phyloP scores from a whole-genome alignment of 495 filamentous ascomycete genomes.

The Parachaetomium inaequale region DNA sequence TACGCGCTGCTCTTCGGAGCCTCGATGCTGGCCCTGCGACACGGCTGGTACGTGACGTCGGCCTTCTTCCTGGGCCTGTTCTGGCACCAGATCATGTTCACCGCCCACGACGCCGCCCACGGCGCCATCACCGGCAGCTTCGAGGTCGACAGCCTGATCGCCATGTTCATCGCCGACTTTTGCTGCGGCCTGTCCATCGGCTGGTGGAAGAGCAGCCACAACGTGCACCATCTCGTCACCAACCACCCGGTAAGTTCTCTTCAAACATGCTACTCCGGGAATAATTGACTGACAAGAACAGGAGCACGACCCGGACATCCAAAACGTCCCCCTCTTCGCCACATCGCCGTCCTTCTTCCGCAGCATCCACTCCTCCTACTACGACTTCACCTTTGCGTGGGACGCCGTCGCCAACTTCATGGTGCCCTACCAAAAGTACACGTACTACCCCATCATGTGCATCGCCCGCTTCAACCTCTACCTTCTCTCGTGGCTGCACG shows the following conservation, averaged over 20 bases:
- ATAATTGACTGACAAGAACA: neutral
- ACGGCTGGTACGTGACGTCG: slow-evolving; percentile 70
- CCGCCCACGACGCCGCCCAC: slow-evolving; percentile 93
- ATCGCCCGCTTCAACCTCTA: slow-evolving; percentile 95
- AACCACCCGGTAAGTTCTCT: slow-evolving; percentile 64
- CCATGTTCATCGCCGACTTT: slow-evolving; percentile 86
- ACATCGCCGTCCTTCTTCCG: slow-evolving; percentile 80
- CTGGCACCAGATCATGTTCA: slow-evolving; percentile 96
- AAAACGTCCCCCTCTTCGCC: slow-evolving; percentile 94
- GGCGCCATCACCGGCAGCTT: slow-evolving; percentile 95
- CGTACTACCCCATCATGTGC: slow-evolving; percentile 78
- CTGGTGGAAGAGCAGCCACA: slow-evolving; percentile 98
- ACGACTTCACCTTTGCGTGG: slow-evolving; percentile 79
- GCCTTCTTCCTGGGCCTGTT: slow-evolving; percentile 76
- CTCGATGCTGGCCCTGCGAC: slow-evolving; percentile 59
- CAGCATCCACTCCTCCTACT: slow-evolving; percentile 77
- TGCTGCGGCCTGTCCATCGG: slow-evolving; percentile 84
- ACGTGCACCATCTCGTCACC: slow-evolving; percentile 96
- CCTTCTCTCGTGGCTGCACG: slow-evolving; percentile 73
- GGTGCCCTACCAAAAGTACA: slow-evolving; percentile 71
- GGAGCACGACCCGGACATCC: slow-evolving; percentile 93
- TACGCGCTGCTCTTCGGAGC: slow-evolving; percentile 67
- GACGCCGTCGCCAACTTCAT: slow-evolving; percentile 72
- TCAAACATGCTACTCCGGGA: neutral
- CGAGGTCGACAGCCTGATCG: slow-evolving; percentile 74